Evolutionary conservation across 495 filamentous ascomycete species (phyloP).

Genomic region (Xylaria cubensis): DNA sequence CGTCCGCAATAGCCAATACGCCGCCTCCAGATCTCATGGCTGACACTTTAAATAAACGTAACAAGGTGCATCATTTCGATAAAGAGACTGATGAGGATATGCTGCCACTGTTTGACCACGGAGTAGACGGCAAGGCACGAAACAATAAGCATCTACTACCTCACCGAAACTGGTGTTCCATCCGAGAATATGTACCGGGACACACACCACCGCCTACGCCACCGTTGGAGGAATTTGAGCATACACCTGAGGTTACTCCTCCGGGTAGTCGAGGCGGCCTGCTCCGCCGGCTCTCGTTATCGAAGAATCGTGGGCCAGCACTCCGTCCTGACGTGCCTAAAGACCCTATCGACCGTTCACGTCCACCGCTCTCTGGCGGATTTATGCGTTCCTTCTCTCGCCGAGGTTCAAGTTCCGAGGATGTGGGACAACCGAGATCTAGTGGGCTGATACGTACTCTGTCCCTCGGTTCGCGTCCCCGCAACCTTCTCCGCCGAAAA

Average conservation of each 20-base stretch:
- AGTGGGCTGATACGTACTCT: conserved; percentile 64
- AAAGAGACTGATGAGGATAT: conserved; percentile 89
- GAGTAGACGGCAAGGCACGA: conserved; percentile 84
- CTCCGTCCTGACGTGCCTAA: conserved; percentile 32
- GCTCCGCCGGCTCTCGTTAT: conserved; percentile 49
- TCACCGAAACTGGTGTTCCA: conserved; percentile 91
- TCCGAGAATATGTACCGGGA: conserved; percentile 80
- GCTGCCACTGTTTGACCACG: conserved; percentile 88
- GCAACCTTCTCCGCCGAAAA: conserved; percentile 61
- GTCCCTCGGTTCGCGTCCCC: conserved; percentile 60
- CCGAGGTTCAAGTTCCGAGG: conserved; percentile 39
- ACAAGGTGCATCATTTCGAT: conserved; percentile 90
- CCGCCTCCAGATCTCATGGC: conserved; percentile 89
- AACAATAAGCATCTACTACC: conserved; percentile 94
- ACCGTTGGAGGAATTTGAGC: conserved; percentile 48
- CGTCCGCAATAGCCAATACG: conserved; percentile 84
- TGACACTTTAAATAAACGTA: conserved; percentile 90
- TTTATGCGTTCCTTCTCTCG: conserved; percentile 50
- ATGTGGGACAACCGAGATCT: conserved; percentile 10
- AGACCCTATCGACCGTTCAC: conserved; percentile 37
- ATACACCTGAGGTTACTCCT: conserved; percentile 42
- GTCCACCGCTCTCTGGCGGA: conserved; percentile 41
- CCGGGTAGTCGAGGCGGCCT: conserved; percentile 38
- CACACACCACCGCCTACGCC: conserved; percentile 74
- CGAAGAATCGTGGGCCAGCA: conserved; percentile 33